Evolutionary conservation across 2,329 filamentous ascomycete genomes (phyloP).

Genomic region (Cladorrhinum sp.): DNA sequence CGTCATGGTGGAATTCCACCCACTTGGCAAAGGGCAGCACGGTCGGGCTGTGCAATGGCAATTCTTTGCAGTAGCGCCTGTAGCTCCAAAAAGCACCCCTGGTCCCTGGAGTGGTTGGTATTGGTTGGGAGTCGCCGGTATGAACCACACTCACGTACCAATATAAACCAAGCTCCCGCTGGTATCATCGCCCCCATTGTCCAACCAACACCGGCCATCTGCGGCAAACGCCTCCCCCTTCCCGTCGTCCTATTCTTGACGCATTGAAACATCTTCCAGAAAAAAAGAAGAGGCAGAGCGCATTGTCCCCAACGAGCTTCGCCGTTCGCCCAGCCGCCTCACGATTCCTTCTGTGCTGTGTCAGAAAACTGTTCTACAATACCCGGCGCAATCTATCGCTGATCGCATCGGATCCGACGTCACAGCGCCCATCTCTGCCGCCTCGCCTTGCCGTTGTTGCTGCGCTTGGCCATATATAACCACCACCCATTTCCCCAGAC

Average conservation of each 20-base stretch:
- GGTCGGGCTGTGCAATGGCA: background rate
- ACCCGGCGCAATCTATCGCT: background rate
- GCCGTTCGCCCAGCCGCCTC: conserved; percentile 11
- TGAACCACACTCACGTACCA: conserved; percentile 1
- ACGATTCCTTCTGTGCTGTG: conserved; percentile 11
- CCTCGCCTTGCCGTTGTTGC: background rate
- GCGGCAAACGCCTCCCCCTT: conserved; percentile 24
- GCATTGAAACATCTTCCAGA: conserved; percentile 7
- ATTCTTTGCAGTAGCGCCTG: conserved; percentile 6
- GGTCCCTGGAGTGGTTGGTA: conserved; percentile 2
- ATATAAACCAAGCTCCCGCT: conserved; percentile 4
- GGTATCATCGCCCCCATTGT: conserved; percentile 16
- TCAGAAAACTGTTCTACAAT: background rate
- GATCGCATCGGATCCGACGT: conserved; percentile 18
- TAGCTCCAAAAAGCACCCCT: conserved; percentile 20
- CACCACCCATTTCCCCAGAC: conserved; percentile 6
- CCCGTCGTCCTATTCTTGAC: conserved; percentile 16
- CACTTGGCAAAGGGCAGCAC: background rate
- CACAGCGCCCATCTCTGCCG: conserved; percentile 11
- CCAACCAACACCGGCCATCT: conserved; percentile 17
- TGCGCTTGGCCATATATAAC: conserved; percentile 18
- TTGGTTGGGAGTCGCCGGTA: background rate
- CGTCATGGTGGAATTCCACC: background rate
- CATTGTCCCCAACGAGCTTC: conserved; percentile 15
- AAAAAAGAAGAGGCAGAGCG: background rate